These are phyloP conservation scores for Candolleomyces eurysporus DNA, from an alignment of 768 basidiomycete species.

Conservation along the genomic window DNA sequence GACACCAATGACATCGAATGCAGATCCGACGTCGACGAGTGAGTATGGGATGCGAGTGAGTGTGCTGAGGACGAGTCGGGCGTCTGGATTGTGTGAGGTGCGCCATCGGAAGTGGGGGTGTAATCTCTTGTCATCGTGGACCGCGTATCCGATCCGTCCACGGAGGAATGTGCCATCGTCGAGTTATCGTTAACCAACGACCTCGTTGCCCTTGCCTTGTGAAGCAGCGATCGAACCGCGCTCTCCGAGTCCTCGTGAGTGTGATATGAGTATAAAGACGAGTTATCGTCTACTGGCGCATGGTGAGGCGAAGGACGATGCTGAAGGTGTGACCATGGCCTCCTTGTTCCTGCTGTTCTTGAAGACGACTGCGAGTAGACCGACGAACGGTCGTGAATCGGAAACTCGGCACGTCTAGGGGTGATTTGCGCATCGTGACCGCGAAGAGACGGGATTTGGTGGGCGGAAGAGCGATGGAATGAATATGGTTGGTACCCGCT, in stretches of 20 bases:
- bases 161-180: neutral
- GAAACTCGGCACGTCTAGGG: neutral
- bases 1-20: neutral
- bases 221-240: slow-evolving; percentile 3
- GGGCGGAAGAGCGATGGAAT: neutral
- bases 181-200: slow-evolving; percentile 7
- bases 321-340: neutral
- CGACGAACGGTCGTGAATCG: neutral
- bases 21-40: too few species aligned
- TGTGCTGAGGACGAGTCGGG: neutral
- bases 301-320: neutral
- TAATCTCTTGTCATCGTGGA: neutral
- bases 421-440: neutral
- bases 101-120: neutral
- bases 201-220: neutral
- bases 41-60: too few species aligned
- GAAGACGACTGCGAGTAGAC: neutral
- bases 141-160: neutral
- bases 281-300: neutral
- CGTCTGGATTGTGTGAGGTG: neutral
- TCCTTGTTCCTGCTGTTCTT: neutral
- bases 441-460: neutral
- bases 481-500: neutral
- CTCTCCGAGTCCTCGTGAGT: slow-evolving; percentile 3
- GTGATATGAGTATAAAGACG: neutral